Evolutionary conservation across 345 rosid species (phyloP).

Genomic region (Excoecaria agallocha): DNA sequence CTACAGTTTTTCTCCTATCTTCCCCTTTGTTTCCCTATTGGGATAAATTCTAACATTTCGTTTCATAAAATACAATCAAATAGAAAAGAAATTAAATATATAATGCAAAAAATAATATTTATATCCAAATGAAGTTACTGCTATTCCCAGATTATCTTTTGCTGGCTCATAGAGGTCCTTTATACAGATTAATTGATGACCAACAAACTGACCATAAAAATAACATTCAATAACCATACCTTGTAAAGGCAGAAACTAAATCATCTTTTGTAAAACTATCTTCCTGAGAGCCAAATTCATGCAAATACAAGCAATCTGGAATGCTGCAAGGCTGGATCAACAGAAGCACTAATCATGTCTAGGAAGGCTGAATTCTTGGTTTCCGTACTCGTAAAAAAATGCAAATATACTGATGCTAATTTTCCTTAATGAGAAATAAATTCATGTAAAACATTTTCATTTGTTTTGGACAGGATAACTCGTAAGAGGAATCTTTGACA

Average conservation of each 20-base stretch:
- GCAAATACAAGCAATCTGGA: constrained; percentile 32
- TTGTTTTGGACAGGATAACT: background rate
- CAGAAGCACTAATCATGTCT: constrained; percentile 5
- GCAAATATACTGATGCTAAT: background rate
- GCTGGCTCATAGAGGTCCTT: background rate
- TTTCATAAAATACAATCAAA: background rate
- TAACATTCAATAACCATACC: constrained; percentile 14
- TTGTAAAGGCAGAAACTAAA: constrained; percentile 28
- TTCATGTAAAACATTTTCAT: constrained; percentile 1
- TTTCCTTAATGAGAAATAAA: background rate
- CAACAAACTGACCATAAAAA: background rate
- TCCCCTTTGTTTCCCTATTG: background rate
- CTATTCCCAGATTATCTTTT: background rate
- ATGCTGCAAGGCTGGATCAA: constrained; percentile 33
- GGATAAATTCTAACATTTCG: background rate
- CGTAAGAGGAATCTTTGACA: background rate
- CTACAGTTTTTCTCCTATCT: background rate
- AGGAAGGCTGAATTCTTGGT: background rate
- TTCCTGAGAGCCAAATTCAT: constrained; percentile 29
- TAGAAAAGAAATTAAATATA: background rate
- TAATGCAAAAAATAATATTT: background rate
- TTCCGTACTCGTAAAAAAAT: background rate
- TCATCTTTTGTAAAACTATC: constrained; percentile 37
- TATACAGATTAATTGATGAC: background rate
- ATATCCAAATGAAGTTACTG: background rate